Evolutionary conservation across 1,139 yeast species (phyloP).

Genomic region (Saccharomyces hybrid): DNA sequence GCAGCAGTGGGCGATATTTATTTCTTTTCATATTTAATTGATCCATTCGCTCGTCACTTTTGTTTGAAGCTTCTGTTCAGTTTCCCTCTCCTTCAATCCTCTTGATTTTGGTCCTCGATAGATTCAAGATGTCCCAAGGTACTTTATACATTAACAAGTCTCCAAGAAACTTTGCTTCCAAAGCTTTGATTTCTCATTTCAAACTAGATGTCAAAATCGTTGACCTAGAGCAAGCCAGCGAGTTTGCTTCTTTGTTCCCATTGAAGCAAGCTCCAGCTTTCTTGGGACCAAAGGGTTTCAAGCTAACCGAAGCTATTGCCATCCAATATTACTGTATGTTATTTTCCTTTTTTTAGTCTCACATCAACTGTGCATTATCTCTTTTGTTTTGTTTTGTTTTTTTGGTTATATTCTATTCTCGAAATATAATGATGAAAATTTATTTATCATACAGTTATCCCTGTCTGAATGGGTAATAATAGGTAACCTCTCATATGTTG

Average conservation of each 20-base stretch:
- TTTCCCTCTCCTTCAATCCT: neutral
- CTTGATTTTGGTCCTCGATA: neutral
- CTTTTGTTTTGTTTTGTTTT: slow-evolving; percentile 13
- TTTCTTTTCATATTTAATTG: neutral
- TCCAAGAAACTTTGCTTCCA: slow-evolving; percentile 51
- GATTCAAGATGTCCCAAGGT: slow-evolving; percentile 51
- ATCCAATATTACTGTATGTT: slow-evolving; percentile 38
- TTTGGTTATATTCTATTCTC: slow-evolving; percentile 12
- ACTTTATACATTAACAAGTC: slow-evolving; percentile 47
- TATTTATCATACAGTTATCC: slow-evolving; percentile 18
- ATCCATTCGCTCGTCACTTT: neutral
- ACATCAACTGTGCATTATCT: neutral
- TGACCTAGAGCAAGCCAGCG: slow-evolving; percentile 38
- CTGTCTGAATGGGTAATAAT: slow-evolving; percentile 21
- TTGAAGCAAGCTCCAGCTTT: slow-evolving; percentile 68
- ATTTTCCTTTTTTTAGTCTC: slow-evolving; percentile 4
- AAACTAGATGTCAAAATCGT: slow-evolving; percentile 61
- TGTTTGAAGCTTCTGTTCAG: neutral
- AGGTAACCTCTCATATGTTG: slow-evolving; percentile 19
- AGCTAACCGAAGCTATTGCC: slow-evolving; percentile 72
- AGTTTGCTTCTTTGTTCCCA: slow-evolving; percentile 56
- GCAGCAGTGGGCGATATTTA: neutral
- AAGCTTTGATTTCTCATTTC: slow-evolving; percentile 72
- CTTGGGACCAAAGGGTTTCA: slow-evolving; percentile 71
- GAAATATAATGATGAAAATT: slow-evolving; percentile 11